phyloP scores from a whole-genome alignment of 192 early-diverging fungal species.

The Phlyctochytrium planicorne region DNA sequence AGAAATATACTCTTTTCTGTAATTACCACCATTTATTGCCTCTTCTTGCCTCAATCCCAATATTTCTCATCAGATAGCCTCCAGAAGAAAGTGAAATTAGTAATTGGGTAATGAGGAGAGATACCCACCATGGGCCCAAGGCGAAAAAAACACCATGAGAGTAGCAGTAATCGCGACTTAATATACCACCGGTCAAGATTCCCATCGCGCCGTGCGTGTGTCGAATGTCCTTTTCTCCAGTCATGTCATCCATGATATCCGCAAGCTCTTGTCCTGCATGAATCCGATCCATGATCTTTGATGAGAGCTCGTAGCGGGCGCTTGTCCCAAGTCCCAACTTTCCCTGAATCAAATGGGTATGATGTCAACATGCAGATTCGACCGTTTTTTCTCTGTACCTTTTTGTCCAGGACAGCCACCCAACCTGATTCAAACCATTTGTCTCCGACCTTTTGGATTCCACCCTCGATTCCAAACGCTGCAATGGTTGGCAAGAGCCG shows the following conservation, averaged over 20 bases:
- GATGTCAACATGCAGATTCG: too few species aligned
- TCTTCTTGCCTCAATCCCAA: too few species aligned
- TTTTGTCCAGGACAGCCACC: constrained; percentile 28
- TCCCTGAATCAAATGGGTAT: constrained; percentile 17
- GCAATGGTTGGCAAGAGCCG: background rate
- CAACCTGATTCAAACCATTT: constrained; percentile 32
- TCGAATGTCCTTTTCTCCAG: constrained; percentile 26
- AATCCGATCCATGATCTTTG: constrained; percentile 29
- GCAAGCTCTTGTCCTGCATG: constrained; percentile 28
- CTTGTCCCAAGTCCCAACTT: constrained; percentile 24
- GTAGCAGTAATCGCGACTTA: constrained; percentile 30
- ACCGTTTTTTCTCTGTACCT: too few species aligned
- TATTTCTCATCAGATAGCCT: too few species aligned
- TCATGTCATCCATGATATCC: constrained; percentile 29
- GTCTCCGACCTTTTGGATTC: constrained; percentile 26
- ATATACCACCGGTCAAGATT: constrained; percentile 27
- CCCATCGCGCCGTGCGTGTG: constrained; percentile 32
- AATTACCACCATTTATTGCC: too few species aligned
- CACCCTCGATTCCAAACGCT: constrained; percentile 36
- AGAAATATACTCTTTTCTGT: too few species aligned
- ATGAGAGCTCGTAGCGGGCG: constrained; percentile 35
- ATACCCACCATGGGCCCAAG: constrained; percentile 25
- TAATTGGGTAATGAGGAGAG: too few species aligned
- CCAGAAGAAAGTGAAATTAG: too few species aligned
- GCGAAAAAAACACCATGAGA: constrained; percentile 36